Evolutionary conservation across 1,284 basidiomycete species (phyloP), one percentile per base, ranked within the genome.

Genomic region (Earliella scabrosa): DNA sequence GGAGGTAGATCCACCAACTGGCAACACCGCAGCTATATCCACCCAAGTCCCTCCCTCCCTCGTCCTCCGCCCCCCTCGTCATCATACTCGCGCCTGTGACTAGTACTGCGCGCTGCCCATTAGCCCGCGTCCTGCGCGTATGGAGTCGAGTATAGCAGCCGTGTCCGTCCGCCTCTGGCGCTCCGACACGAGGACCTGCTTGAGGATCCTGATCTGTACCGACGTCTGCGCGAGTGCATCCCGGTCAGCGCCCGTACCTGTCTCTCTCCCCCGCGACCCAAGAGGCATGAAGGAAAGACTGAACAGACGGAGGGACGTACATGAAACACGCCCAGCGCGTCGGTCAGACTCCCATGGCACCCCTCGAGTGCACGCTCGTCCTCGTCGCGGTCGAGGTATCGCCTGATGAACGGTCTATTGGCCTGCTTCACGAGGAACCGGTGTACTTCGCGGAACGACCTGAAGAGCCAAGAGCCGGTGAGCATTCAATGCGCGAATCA

Each of bases 301-400:
- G n/a, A n/a, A 14, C 4, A 4, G 24, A 11, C 40, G 1, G 14
- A 13, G 23, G 5, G 27, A 49, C 56, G 11, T 29, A 59, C 61
- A 43, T 61, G 58, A 52, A 62, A 60, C 63, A 63, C 63, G 58
- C 60, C 53, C 16, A 63, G 52, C 2, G 61, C 58, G 38, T 66
- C 60, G 11, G 47, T 63, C 20, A 66, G 55, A 4, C 71, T 72
- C 2, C 73, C 74, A 63, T 86, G 78, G 58, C 87, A 90, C 1
- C 70, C 75, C 7, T 68, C 60, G 35, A 90, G 82, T 48, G 81
- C 81, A 20, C 75, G 73, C 20, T 79, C 69, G 41, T 90, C 87
- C 61, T 93, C 88, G 35, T 90, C 86, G 34, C 89, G 81, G 67
- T 86, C 87, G 47, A 92, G 77, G 68, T 92, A 93, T 2, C 89